Evolutionary conservation across 305 asterid genomes (phyloP).

Genomic region (Plantago lanceolata): DNA sequence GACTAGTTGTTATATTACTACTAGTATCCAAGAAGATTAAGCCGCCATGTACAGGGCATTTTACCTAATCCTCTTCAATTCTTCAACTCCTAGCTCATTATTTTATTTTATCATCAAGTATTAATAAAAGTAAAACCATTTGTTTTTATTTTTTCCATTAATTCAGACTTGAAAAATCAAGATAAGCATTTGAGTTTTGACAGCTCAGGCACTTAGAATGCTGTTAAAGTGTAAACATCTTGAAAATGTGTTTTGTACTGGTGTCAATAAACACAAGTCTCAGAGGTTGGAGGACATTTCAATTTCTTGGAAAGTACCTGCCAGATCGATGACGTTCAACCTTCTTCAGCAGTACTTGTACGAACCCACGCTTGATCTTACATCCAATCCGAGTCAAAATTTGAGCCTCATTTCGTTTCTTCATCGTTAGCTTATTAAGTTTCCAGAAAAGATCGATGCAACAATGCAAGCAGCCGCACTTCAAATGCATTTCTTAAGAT

Average conservation of each 20-base stretch:
- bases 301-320: not conserved
- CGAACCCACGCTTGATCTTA: no score
- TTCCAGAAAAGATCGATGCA: not conserved
- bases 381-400: no score
- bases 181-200: not conserved
- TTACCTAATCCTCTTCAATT: not conserved
- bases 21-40: not conserved
- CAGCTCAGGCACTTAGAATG: not conserved
- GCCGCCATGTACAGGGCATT: constrained; percentile 6
- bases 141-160: no score
- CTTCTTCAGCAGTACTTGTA: not conserved
- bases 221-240: not conserved
- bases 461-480: no score
- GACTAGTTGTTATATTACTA: constrained; percentile 11
- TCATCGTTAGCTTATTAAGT: not conserved
- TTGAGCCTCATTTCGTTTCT: not conserved
- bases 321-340: not conserved
- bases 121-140: no score
- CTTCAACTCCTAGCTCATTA: no score
- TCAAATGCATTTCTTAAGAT: no score
- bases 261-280: not conserved
- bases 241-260: not conserved
- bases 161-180: not conserved
- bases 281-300: not conserved
- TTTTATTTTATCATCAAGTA: no score